Base-by-base conservation (phyloP, 2,329 filamentous ascomycete species). In the Fusarium concolor region DNA sequence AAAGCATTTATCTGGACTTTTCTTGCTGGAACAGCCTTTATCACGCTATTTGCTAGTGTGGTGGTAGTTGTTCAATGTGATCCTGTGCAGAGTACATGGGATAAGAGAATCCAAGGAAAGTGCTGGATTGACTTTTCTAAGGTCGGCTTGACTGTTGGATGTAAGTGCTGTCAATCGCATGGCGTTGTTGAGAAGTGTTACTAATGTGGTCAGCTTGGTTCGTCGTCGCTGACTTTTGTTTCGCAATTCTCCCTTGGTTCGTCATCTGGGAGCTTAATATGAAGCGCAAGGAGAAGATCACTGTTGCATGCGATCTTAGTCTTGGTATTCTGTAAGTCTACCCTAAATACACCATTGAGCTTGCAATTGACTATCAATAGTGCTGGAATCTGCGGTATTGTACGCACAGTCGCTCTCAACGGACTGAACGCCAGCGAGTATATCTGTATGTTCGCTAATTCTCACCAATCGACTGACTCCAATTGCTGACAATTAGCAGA, bases 51-150 rank as follows among this genome's bases (percentile, higher is more conserved):
- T 22, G 15, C 54, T 2, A 51, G 59, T 2, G 39, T 64, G 0
- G 42, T 54, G 14, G 65, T 56, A 1, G 58, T 68, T 0, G 63
- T 67, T 9, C 63, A 59, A 9, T 64, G 65, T 8, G 53, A 55
- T 11, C 63, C 65, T 3, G 54, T 68, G 0, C 50, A 56, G n/a
- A 60, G 52, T 7, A 67, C 63, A 2, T 68, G 63, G 65, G 53
- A 68, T 35, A 49, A 39, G 2, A 35, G 63, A 4, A 39, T 68
- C 2, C 24, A 38, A 0, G 63, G 63, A 6, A 44, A 31, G 3
- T 67, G 65, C 2, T 67, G 64, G 64, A 52, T 68, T 24, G 65
- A 68, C 42, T 68, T 67, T 49, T 60, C 59, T n/a, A 68, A 64
- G 7, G 64, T 68, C 7, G 65, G 63, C 10, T 29, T 67, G 35